Conservation (phyloP, 495 filamentous ascomycete species). For the Penicillium chermesinum region DNA sequence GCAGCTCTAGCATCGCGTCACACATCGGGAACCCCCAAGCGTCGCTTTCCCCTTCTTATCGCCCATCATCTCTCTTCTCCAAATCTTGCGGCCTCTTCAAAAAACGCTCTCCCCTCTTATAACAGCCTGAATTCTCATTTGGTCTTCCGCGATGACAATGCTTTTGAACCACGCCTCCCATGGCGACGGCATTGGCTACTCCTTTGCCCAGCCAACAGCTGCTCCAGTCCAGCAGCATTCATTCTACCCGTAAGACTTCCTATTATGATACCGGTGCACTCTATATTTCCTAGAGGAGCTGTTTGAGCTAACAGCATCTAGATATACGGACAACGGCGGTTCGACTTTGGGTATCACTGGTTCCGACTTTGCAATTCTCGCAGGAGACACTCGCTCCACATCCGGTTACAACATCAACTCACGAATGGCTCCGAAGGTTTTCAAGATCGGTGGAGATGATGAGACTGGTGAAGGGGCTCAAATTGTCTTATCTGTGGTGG, state of each 20-base stretch:
- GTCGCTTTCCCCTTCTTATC: conserved; percentile 4
- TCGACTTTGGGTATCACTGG: conserved; percentile 94
- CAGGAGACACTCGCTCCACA: conserved; percentile 91
- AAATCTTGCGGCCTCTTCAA: neutral
- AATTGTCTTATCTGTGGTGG: conserved; percentile 87
- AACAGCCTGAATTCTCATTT: conserved; percentile 1
- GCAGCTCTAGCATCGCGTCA: conserved; percentile 42
- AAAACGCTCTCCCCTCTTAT: neutral
- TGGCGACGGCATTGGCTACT: conserved; percentile 50
- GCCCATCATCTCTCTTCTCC: neutral
- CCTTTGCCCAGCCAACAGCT: conserved; percentile 51
- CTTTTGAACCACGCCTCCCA: conserved; percentile 39
- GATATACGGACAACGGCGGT: conserved; percentile 96
- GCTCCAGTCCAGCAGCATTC: conserved; percentile 62
- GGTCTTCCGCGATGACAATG: conserved; percentile 38
- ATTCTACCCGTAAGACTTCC: conserved; percentile 77
- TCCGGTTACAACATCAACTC: conserved; percentile 98
- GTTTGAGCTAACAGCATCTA: conserved; percentile 29
- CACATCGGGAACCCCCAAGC: conserved; percentile 17
- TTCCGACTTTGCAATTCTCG: conserved; percentile 88
- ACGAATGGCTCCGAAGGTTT: conserved; percentile 87
- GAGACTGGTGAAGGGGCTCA: conserved; percentile 75
- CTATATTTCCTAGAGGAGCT: too few species aligned
- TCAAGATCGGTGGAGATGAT: conserved; percentile 88
- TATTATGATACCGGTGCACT: too few species aligned